These are phyloP conservation scores for Torulaspora globosa DNA, from an alignment of 1,139 yeast species.

Conservation along the genomic window DNA sequence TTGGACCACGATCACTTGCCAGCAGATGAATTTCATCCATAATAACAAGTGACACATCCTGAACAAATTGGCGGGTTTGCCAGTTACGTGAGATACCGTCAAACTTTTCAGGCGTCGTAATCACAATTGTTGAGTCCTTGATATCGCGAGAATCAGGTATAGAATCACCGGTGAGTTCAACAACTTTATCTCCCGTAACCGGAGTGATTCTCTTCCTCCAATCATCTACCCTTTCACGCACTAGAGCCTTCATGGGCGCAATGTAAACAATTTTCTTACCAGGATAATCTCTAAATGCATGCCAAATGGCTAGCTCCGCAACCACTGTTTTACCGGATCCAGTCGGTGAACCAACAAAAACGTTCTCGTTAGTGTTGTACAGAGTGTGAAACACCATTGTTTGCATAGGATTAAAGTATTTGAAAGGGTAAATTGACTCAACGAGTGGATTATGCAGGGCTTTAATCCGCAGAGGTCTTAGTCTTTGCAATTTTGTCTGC, in stretches of 20 bases:
- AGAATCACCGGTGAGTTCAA: constrained; percentile 95
- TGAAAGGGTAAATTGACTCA: constrained; percentile 74
- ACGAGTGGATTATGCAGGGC: constrained; percentile 69
- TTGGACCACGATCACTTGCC: constrained; percentile 98
- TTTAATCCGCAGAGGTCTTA: constrained; percentile 81
- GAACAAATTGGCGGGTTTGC: constrained; percentile 93
- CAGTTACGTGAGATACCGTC: constrained; percentile 98
- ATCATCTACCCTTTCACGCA: constrained; percentile 92
- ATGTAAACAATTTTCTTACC: constrained; percentile 85
- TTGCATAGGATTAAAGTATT: constrained; percentile 96
- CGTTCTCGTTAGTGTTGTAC: constrained; percentile 73
- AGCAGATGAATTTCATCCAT: constrained; percentile 98
- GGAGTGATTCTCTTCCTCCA: constrained; percentile 75
- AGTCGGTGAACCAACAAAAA: constrained; percentile 95
- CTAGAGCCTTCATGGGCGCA: constrained; percentile 99
- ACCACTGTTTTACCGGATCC: constrained; percentile 98
- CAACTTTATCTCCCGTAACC: constrained; percentile 62
- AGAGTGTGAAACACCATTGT: constrained; percentile 92
- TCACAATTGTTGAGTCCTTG: constrained; percentile 84
- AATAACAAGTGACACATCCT: constrained; percentile 81
- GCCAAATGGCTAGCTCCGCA: constrained; percentile 96
- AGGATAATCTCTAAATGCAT: constrained; percentile 77
- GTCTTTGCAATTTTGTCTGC: constrained; percentile 69
- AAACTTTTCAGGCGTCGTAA: constrained; percentile 96
- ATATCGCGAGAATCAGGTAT: constrained; percentile 85